Base-by-base conservation (phyloP, 495 filamentous ascomycete species). In the Xylaria flabelliformis region DNA sequence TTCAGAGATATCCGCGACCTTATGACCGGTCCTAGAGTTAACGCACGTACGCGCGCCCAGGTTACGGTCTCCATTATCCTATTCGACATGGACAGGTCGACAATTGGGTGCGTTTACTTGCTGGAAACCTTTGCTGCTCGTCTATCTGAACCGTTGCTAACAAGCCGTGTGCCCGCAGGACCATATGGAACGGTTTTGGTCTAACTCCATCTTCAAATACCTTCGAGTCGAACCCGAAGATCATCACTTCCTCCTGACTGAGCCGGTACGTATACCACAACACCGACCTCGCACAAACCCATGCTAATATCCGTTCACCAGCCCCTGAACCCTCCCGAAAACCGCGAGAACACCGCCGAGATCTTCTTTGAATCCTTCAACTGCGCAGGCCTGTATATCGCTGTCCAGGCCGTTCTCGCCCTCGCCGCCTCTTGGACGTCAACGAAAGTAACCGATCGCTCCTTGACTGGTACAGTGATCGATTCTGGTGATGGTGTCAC, bases 341-440 rank as follows among this genome's bases (percentile, higher is more conserved):
- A 98, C 82, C 94, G 96, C 74, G 96, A 99, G 81, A 98, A 98
- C 81, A 98, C 96, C 26, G 96, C 96, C 81, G 96, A 99, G 81
- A 98, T 99, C 83, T 97, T 99, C 92, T 99, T 99, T 84, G 96
- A 99, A 79, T 97, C 95, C 21, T 99, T 98, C 86, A 99, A 99
- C 82, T 98, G 96, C 83, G 95, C 96, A 69, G 96, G 96, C 82
- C 91, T 99, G 50, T 99, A 99, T 83, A 99, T 99, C 76, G 96
- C 97, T 53, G 96, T 99, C 12, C 96, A 99, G 84, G 96, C 96
- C 17, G 96, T 99, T 26, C 91, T 99, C 64, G 96, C 96, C 17
- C 90, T 99, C 44, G 96, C 96, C 42, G 96, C 96, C 8, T 98
- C 95, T 19, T 99, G 97, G 96, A 98, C 97, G 29, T 97, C 94